A percentile compares a stretch with the other conserved stretches of the same genome.
Evolutionary conservation across 129 eudicot genomes (phyloP).

Genomic region (Arctium minus): DNA sequence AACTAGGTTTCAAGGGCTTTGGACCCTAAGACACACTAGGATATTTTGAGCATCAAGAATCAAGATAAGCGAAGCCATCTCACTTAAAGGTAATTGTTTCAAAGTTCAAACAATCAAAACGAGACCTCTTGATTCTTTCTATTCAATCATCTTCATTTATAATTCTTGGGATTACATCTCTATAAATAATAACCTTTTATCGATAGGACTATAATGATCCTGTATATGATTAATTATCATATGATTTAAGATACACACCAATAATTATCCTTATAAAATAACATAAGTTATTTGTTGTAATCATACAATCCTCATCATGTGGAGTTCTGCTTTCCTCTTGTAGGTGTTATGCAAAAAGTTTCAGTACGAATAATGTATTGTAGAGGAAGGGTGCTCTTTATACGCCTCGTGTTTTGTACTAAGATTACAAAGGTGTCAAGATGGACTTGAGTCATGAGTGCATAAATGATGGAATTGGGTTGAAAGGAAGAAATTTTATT

Average conservation of each 20-base stretch:
- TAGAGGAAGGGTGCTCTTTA: background rate
- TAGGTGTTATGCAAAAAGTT: background rate
- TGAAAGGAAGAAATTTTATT: too few relatives aligned
- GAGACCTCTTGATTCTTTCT: background rate
- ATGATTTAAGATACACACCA: background rate
- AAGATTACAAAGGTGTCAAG: background rate
- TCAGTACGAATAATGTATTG: background rate
- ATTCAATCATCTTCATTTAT: background rate
- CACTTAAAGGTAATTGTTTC: too few relatives aligned
- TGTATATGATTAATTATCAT: background rate
- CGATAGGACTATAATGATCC: background rate
- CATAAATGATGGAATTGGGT: too few relatives aligned
- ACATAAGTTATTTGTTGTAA: background rate
- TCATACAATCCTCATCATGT: background rate
- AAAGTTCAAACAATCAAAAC: background rate
- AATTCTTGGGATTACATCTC: background rate
- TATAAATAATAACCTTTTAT: background rate
- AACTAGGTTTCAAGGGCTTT: too few relatives aligned
- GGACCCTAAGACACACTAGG: background rate
- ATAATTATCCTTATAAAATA: background rate
- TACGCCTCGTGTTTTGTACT: background rate
- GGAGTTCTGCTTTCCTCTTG: background rate
- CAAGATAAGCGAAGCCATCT: background rate
- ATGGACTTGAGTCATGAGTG: background rate
- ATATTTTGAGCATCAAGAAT: background rate